A percentile compares a stretch with the other conserved stretches of the same genome.
phyloP scores from a whole-genome alignment of 2,329 filamentous ascomycete genomes.

The Clonostachys rosea region DNA sequence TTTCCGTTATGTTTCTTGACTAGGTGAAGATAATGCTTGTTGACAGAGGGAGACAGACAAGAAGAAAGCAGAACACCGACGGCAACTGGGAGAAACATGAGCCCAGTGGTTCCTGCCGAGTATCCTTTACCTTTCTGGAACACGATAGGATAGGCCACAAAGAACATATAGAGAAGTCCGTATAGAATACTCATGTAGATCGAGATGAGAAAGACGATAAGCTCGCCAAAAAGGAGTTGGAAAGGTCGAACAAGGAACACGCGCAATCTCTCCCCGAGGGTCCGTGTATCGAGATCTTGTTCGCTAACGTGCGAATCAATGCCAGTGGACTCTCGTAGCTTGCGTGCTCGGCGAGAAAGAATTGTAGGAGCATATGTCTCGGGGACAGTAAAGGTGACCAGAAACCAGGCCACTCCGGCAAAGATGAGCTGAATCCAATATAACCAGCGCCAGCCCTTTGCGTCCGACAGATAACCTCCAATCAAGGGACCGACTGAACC shows the following conservation, averaged over 20 bases:
- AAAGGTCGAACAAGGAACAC: constrained; percentile 80
- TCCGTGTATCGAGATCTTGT: constrained; percentile 70
- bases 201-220: constrained; percentile 79
- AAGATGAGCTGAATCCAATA: constrained; percentile 86
- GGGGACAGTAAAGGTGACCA: constrained; percentile 84
- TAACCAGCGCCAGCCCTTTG: constrained; percentile 73
- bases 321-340: constrained; percentile 65
- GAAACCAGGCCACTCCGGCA: constrained; percentile 61
- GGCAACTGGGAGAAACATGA: constrained; percentile 84
- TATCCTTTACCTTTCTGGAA: constrained; percentile 80
- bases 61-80: constrained; percentile 69
- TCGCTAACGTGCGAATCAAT: constrained; percentile 70
- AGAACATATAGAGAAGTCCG: constrained; percentile 73
- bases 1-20: constrained; percentile 60
- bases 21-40: constrained; percentile 72
- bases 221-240: constrained; percentile 78
- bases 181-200: constrained; percentile 84
- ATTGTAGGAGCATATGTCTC: constrained; percentile 85
- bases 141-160: constrained; percentile 65
- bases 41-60: constrained; percentile 65
- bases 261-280: constrained; percentile 61
- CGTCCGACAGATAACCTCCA: constrained; percentile 71
- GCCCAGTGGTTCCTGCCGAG: constrained; percentile 65
- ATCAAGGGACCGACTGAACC: constrained; percentile 60
- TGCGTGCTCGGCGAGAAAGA: constrained; percentile 64